Percentiles rank a stretch among this genome's conserved stretches.
Conservation (phyloP, 2,329 filamentous ascomycete species). For the Rhynchosporium secalis region DNA sequence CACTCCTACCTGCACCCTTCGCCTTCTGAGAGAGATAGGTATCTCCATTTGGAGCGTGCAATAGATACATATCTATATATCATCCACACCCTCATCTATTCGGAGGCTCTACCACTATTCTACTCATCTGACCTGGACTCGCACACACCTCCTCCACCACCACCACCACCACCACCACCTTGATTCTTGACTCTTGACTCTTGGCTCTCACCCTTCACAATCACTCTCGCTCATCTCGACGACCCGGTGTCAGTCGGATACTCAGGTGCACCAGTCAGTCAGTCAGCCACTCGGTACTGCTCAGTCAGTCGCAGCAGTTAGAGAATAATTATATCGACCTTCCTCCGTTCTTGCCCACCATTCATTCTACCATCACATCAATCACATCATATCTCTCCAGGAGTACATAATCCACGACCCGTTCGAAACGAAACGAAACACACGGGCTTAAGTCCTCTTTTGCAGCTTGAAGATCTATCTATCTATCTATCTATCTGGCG, state of each 20-base stretch:
- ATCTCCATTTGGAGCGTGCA: neutral
- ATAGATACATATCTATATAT: constrained; percentile 13
- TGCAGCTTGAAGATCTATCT: constrained; percentile 7
- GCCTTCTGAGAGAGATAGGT: neutral
- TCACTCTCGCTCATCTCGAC: constrained; percentile 2
- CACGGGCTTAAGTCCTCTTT: constrained; percentile 19
- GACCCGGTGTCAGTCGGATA: constrained; percentile 19
- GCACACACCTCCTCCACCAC: neutral
- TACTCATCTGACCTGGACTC: neutral
- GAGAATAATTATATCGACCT: neutral
- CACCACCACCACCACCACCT: no score
- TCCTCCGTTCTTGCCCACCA: constrained; percentile 1
- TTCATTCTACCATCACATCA: constrained; percentile 18
- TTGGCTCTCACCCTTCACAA: neutral
- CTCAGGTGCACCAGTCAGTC: constrained; percentile 21
- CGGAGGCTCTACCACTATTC: constrained; percentile 3
- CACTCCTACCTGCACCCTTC: neutral
- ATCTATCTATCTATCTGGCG: no score
- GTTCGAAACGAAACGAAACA: constrained; percentile 30
- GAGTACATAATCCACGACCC: constrained; percentile 28
- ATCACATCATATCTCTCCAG: constrained; percentile 25
- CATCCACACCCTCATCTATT: constrained; percentile 16
- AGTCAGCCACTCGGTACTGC: neutral
- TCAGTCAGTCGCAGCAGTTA: no score
- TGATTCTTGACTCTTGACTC: no score